Conservation (phyloP, 192 early-diverging fungal genomes). For the Rhizophagus clarus region DNA sequence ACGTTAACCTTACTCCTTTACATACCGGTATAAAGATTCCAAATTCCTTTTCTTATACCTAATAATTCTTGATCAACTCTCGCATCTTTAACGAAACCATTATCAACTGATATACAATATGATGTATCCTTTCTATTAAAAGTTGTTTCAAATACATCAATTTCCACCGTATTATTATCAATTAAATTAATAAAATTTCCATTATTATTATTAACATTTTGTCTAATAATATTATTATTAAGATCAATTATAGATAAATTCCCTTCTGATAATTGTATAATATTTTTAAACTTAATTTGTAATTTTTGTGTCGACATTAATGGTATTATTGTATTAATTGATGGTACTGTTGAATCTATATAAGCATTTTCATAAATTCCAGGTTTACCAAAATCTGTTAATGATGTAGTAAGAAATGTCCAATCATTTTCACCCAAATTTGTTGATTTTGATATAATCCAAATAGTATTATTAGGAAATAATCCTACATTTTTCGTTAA, state of each 20-base stretch:
- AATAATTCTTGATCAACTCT: background rate
- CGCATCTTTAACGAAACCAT: background rate
- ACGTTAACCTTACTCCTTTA: background rate
- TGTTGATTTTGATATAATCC: background rate
- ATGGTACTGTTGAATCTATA: background rate
- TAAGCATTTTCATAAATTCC: background rate
- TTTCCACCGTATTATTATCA: background rate
- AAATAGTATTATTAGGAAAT: constrained; percentile 5
- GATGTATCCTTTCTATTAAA: background rate
- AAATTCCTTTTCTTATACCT: background rate
- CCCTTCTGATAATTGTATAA: background rate
- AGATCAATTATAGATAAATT: background rate
- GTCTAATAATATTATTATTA: background rate
- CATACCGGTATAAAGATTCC: background rate
- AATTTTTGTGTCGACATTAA: background rate
- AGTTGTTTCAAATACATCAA: background rate
- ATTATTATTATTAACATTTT: background rate
- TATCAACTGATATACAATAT: background rate
- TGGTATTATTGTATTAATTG: background rate
- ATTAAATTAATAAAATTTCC: background rate
- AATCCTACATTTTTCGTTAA: background rate
- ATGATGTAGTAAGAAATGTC: background rate
- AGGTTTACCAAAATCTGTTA: background rate
- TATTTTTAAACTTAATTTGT: background rate
- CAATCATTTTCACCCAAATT: background rate